These are phyloP conservation scores for Penicillium sp. DNA, from an alignment of 2,329 filamentous ascomycete species.

Conservation along the genomic window DNA sequence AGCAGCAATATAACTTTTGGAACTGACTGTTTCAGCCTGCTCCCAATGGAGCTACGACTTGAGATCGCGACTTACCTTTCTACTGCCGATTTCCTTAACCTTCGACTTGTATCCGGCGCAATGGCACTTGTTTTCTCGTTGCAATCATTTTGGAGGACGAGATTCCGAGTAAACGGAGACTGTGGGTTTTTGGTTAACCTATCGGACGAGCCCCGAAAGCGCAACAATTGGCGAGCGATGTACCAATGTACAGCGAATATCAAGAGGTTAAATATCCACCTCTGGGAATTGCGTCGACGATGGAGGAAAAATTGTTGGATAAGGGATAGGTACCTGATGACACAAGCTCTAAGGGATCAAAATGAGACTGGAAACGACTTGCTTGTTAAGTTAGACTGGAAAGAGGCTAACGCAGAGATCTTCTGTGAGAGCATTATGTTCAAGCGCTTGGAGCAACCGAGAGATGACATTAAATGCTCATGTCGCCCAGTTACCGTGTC, in stretches of 20 bases:
- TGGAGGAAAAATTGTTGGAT: background rate
- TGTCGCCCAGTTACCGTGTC: background rate
- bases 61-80: slow-evolving; percentile 6
- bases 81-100: slow-evolving; percentile 4
- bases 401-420: background rate
- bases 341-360: background rate
- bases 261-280: background rate
- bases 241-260: background rate
- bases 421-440: background rate
- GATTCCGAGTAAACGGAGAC: slow-evolving; percentile 3
- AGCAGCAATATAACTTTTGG: background rate
- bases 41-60: slow-evolving; percentile 10
- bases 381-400: background rate
- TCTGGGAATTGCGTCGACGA: background rate
- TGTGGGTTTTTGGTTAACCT: background rate
- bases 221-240: background rate
- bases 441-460: background rate
- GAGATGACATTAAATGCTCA: background rate
- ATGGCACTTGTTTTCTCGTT: slow-evolving; percentile 3
- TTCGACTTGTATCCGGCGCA: slow-evolving; percentile 5
- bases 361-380: background rate
- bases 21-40: background rate
- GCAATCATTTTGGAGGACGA: slow-evolving; percentile 8
- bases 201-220: background rate
- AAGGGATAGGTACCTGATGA: background rate